Conservation (phyloP, 768 basidiomycete species). For the Leccinum subgranulosum region DNA sequence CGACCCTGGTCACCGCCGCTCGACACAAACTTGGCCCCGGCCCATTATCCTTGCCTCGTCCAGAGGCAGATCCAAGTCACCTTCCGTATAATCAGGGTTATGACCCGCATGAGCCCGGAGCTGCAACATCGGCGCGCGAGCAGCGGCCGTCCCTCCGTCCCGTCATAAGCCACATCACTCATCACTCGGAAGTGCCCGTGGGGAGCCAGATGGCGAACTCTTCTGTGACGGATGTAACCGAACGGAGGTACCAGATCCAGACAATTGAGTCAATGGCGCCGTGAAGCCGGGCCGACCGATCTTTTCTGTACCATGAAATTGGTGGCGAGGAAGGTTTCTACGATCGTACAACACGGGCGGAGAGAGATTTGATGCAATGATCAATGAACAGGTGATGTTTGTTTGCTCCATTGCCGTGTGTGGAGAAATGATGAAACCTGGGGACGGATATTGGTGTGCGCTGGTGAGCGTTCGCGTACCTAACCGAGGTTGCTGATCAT, state of each 20-base stretch:
- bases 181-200: conserved; percentile 23
- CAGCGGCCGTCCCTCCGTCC: background rate
- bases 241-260: conserved; percentile 25
- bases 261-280: conserved; percentile 10
- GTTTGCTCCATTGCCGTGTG: background rate
- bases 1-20: conserved; percentile 23
- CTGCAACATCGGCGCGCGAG: conserved; percentile 4
- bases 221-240: conserved; percentile 22
- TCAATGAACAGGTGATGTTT: background rate
- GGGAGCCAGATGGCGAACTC: conserved; percentile 10
- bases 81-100: background rate
- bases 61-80: background rate
- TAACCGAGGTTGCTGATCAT: conserved; percentile 11
- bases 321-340: background rate
- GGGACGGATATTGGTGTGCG: background rate
- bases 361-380: background rate
- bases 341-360: background rate
- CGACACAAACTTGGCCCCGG: background rate
- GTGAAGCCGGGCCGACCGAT: conserved; percentile 6
- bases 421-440: conserved; percentile 1
- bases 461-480: conserved; percentile 11
- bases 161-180: conserved; percentile 10
- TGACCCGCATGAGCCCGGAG: background rate
- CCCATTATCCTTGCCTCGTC: conserved; percentile 1
- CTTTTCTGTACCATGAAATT: conserved; percentile 6